A percentile compares a stretch with the other conserved stretches of the same genome.
phyloP scores from a whole-genome alignment of 2,329 filamentous ascomycete species.

The Pochonia chlamydosporia region DNA sequence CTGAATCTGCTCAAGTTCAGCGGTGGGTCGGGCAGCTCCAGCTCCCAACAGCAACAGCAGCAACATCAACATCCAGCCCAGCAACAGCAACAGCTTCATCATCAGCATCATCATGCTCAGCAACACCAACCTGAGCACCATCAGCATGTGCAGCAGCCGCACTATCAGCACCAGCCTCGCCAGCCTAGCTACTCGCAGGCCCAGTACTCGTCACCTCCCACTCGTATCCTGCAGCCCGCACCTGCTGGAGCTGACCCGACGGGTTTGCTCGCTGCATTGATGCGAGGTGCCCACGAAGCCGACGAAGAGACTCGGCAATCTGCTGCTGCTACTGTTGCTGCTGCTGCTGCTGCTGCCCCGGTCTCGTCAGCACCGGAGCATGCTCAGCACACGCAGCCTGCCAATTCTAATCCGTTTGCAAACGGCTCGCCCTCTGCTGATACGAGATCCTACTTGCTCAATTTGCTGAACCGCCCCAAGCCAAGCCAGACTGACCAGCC shows the following conservation, averaged over 20 bases:
- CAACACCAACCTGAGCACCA: too few species aligned
- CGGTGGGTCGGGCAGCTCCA: conserved; percentile 25
- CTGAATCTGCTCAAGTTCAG: conserved; percentile 59
- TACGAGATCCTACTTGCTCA: conserved; percentile 80
- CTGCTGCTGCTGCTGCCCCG: conserved; percentile 10
- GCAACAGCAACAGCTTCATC: conserved; percentile 14
- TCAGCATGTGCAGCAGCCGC: conserved; percentile 21
- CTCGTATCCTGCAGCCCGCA: conserved; percentile 50
- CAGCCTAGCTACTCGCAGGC: conserved; percentile 14
- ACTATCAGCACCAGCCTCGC: conserved; percentile 14
- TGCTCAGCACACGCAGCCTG: conserved; percentile 18
- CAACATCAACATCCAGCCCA: conserved; percentile 15
- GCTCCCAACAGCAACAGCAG: conserved; percentile 23
- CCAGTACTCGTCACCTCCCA: conserved; percentile 21
- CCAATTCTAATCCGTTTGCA: conserved; percentile 32
- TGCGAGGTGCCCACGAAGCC: conserved; percentile 47
- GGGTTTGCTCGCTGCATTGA: conserved; percentile 54
- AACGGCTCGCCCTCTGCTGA: conserved; percentile 53
- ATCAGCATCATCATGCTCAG: too few species aligned
- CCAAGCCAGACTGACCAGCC: conserved; percentile 52
- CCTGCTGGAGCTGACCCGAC: conserved; percentile 50
- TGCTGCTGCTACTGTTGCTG: conserved; percentile 10
- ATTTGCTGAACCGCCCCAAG: conserved; percentile 76
- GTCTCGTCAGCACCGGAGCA: conserved; percentile 3
- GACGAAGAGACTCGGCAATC: conserved; percentile 32